Base-by-base conservation (phyloP, 2,329 filamentous ascomycete species). In the Hymenoscyphus occultus region DNA sequence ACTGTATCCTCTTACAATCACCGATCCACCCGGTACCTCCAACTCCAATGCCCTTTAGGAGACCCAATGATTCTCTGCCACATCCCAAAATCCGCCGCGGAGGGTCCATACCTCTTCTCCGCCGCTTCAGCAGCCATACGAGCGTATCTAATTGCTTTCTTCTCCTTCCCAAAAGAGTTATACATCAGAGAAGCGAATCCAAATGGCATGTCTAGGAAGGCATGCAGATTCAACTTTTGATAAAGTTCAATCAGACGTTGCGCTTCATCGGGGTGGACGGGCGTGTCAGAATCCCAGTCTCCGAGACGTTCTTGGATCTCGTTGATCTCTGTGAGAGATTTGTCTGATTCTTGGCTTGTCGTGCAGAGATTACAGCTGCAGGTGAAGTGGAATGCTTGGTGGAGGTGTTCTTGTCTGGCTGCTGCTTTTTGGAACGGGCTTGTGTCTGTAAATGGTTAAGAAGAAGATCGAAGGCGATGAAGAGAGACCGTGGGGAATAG, bases 161-260 rank as follows among this genome's bases (percentile, higher is more conserved):
- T 75, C 69, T 45, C 60, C 61, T 68, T 68, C n/a, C 69, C 69
- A 39, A 77, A 73, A 5, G 76, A 71, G 68, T 76, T 79, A 57
- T 76, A 78, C 9, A 77, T 76, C 59, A 80, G 64, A 10, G 78
- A 78, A 2, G 78, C 76, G 60, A 77, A 74, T 0, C 77, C 77
- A 67, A 78, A 80, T 6, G 78, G 74, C 13, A 75, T 69, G 5
- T 78, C 76, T 39, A 79, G 71, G 61, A 79, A 79, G 1, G 75
- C 75, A 42, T 79, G 72, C 0, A 80, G 67, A 0, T 75, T 74
- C 65, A 80, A 76, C 35, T 73, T 62, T 22, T 71, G 69, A 60
- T 80, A 79, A 5, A 78, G n/a, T 0, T 65, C 56, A 0, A 80
- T 60, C 10, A 80, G 56, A 13, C 74, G 62, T 62, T 78, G 74